Evolutionary conservation across 129 eudicot species (phyloP), one percentile per base, ranked within the genome.

Genomic region (Lactuca saligna): DNA sequence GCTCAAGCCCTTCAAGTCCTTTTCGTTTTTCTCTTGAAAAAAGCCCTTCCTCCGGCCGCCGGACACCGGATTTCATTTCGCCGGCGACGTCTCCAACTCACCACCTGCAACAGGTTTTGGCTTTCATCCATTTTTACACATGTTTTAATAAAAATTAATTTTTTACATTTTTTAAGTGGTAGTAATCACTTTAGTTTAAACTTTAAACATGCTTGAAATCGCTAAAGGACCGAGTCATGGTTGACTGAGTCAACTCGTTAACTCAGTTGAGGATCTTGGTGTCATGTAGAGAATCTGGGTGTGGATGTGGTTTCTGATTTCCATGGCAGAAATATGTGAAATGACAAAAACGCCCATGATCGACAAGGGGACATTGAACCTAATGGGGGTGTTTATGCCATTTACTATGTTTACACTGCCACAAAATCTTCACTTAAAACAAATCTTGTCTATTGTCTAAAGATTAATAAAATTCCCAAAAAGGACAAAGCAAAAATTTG

Each of bases 11-110:
- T 55, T 63, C 75, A 49, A 91, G 92, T 68, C 94, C 97, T 61
- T 91, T 91, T 66, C 82, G 85, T 50, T 88, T 91, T 69, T 74
- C 91, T n/a, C 87, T 91, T 34, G 81, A 60, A 31, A 51, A 16
- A 29, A 76, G 82, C 37, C 86, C 89, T 44, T 80, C 83, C 39
- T 65, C 78, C 59, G 83, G 84, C 63, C 60, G 50, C 64, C 83
- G 76, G 57, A 82, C 93, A 25, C 89, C 87, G 63, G 86, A 76
- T 33, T 81, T 85, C 9, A 29, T 57, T 25, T 82, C 96, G 54
- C 92, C 93, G 84, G 84, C 54, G 32, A 59, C 83, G 4, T 88
- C 97, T 75, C 97, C 96, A 2, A 37, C 51, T 13, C 75, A 81
- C 69, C 87, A 35, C 49, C 54, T 25, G 5, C 57, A 37, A 63